These are phyloP conservation scores for Agrocybe pediades DNA, from an alignment of 768 basidiomycete species.

Conservation along the genomic window DNA sequence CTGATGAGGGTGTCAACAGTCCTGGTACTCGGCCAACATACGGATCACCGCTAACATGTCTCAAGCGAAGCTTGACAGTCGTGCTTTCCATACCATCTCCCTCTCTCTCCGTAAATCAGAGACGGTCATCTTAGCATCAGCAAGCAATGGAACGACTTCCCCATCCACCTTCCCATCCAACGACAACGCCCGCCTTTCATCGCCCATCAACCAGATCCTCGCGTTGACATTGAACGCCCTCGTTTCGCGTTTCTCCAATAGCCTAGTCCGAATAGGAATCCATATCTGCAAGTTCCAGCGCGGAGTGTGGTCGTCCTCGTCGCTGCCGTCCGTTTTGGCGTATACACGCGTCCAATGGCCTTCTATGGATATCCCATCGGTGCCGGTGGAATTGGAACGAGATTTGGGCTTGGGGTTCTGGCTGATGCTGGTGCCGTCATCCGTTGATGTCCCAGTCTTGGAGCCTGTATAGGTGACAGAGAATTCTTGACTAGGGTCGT, in stretches of 20 bases:
- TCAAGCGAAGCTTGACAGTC: too few species aligned
- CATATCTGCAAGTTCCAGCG: constrained; percentile 42
- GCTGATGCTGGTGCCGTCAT: not conserved
- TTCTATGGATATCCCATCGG: constrained; percentile 29
- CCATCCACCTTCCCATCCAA: constrained; percentile 20
- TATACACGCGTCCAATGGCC: constrained; percentile 32
- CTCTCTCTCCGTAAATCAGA: constrained; percentile 43
- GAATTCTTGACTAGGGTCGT: constrained; percentile 15
- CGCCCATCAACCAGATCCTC: constrained; percentile 36
- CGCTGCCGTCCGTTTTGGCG: constrained; percentile 19
- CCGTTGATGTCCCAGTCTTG: constrained; percentile 9
- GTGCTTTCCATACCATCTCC: too few species aligned
- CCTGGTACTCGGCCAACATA: too few species aligned
- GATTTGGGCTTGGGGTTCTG: not conserved
- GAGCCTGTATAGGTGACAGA: constrained; percentile 12
- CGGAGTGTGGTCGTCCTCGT: constrained; percentile 3
- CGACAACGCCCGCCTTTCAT: constrained; percentile 18
- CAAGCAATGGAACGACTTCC: constrained; percentile 18
- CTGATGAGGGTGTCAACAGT: too few species aligned
- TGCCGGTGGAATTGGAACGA: too few species aligned
- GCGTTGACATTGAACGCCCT: constrained; percentile 41
- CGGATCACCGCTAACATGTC: too few species aligned
- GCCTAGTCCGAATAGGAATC: constrained; percentile 47
- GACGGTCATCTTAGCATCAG: constrained; percentile 37
- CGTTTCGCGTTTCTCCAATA: constrained; percentile 50